Evolutionary conservation across 345 rosid species (phyloP).

Genomic region (Ailanthus altissimus): DNA sequence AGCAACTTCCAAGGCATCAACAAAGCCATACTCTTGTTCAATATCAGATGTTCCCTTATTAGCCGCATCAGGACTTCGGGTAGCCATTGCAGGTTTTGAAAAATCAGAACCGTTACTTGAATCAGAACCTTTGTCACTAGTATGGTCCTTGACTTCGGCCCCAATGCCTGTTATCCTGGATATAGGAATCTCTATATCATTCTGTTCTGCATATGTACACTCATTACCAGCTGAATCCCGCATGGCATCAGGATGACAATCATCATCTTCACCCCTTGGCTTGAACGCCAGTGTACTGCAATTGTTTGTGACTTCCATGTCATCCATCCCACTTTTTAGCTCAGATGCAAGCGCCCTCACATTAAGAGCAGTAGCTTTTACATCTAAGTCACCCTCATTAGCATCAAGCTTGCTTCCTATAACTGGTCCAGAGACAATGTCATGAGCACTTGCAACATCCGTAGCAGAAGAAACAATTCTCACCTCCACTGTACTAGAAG

Average conservation of each 20-base stretch:
- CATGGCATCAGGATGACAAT: constrained; percentile 39
- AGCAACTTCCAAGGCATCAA: constrained; percentile 93
- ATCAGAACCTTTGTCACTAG: constrained; percentile 40
- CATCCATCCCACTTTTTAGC: constrained; percentile 30
- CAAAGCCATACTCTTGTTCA: constrained; percentile 68
- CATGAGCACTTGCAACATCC: constrained; percentile 37
- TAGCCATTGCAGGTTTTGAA: constrained; percentile 38
- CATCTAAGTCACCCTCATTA: constrained; percentile 26
- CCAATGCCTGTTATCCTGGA: constrained; percentile 42
- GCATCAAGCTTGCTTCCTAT: constrained; percentile 43
- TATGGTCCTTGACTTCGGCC: constrained; percentile 39
- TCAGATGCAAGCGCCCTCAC: constrained; percentile 37
- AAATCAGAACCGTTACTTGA: constrained; percentile 39
- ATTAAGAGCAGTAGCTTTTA: constrained; percentile 23
- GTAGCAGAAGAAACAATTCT: constrained; percentile 41
- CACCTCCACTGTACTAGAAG: constrained; percentile 38
- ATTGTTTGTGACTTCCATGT: constrained; percentile 31
- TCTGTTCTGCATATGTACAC: constrained; percentile 31
- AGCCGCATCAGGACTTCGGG: constrained; percentile 40
- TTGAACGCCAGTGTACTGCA: constrained; percentile 23
- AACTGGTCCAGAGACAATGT: constrained; percentile 25
- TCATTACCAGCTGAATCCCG: constrained; percentile 44
- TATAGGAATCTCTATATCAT: constrained; percentile 29
- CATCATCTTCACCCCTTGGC: constrained; percentile 32
- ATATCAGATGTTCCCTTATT: constrained; percentile 52